Conservation (phyloP, 2,329 filamentous ascomycete species). For the Raffaelea ambrosiae region DNA sequence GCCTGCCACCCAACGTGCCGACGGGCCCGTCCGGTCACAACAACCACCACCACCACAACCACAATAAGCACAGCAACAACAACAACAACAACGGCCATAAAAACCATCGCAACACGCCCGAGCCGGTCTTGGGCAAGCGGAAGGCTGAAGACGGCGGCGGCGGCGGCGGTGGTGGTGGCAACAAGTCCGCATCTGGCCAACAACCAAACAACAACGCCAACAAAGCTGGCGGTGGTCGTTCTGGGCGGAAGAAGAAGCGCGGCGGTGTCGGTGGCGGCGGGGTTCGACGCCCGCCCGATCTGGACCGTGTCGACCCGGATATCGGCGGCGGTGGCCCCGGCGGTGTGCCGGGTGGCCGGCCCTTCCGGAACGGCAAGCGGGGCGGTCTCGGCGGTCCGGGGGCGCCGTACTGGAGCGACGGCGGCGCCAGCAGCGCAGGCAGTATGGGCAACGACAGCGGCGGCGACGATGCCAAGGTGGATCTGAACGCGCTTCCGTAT, state of each 20-base stretch:
- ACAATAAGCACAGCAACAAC: neutral
- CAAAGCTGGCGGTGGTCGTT: slow-evolving; percentile 2
- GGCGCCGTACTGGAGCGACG: slow-evolving; percentile 3
- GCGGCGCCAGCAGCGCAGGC: neutral
- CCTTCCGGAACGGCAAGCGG: too few relatives aligned
- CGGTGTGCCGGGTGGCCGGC: neutral
- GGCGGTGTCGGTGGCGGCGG: slow-evolving; percentile 6
- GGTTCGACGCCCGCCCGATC: slow-evolving; percentile 9
- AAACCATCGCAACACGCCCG: slow-evolving; percentile 6
- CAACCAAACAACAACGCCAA: neutral
- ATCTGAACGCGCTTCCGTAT: slow-evolving; percentile 14
- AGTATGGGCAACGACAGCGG: neutral
- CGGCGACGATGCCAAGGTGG: slow-evolving; percentile 12
- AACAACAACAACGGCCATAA: slow-evolving; percentile 5
- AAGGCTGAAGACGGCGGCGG: slow-evolving; percentile 8
- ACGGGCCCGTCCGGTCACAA: neutral
- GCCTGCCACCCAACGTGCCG: neutral
- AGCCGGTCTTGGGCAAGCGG: slow-evolving; percentile 12
- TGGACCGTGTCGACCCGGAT: slow-evolving; percentile 14
- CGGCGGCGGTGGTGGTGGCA: neutral
- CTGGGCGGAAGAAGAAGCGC: slow-evolving; percentile 13
- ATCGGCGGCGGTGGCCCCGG: slow-evolving; percentile 10
- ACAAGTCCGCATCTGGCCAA: neutral
- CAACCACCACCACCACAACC: neutral
- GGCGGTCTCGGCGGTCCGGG: too few relatives aligned